Base-by-base conservation (phyloP, 768 basidiomycete genomes). In the Lactifluus volemus region DNA sequence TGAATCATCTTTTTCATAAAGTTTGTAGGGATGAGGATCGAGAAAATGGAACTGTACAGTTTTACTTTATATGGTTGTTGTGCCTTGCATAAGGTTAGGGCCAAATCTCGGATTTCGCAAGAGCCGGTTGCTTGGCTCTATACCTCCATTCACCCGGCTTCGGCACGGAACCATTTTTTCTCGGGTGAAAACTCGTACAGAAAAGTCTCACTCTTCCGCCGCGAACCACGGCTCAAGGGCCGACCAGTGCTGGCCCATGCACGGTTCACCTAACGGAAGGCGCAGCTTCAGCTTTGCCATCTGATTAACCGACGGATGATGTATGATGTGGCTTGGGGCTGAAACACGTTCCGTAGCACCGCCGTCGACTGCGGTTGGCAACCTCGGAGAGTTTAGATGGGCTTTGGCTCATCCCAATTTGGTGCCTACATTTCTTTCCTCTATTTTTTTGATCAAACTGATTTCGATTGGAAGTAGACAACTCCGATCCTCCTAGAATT, bases 341-440 rank as follows among this genome's bases (percentile, higher is more conserved):
- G 61, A 63, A 63, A 63, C 61, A 63, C 52, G 61, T 58, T 53
- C 17, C n/a, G 41, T 14, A 38, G 57, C 61, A 49, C 61, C 57
- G 52, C 45, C 57, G 52, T 38, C 61, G 19, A 47, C 42, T 19
- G 55, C 21, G 45, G 21, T 47, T 47, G 21, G 21, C 45, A 47
- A 19, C n/a, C 44, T 9, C 17, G n/a, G 38, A 38, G 8, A 42
- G 41, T 42, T 0, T 34, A 9, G 41, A 11, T 32, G 49, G 19
- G n/a, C 36, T 15, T 10, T 15, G 48, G 12, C 17, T 21, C 38
- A 17, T 58, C 55, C 60, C 15, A 57, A 52, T 57, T 61, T 34
- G 44, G 55, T 19, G 19, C 2, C 25, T 21, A 12, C 55, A 32
- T 41, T 57, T 61, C 53, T 57, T 25, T n/a, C 12, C 49, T 34